Base-by-base conservation (phyloP, 805 yeast genomes). In the Ascoidea tarda region DNA sequence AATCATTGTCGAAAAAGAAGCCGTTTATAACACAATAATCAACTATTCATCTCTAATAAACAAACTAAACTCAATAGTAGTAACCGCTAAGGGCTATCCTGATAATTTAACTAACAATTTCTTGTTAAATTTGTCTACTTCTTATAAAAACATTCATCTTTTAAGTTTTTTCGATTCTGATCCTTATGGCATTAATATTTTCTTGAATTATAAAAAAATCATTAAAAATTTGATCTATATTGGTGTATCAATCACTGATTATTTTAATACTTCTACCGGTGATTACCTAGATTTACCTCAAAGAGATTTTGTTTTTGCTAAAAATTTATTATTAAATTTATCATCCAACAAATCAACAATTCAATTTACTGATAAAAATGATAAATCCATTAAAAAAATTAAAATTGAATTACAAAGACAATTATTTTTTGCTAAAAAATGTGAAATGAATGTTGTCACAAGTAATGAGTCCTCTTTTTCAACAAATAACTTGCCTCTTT, bases 51-150 rank as follows among this genome's bases (percentile, higher is more conserved):
- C 8, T 38, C 14, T 38, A 38, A 38, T 57, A 14, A 54, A 57
- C 38, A 52, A 57, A 6, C 28, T 21, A 21, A 21, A 21, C 28
- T 52, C 67, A 14, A 55, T 77, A 1, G 16, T 78, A 0, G 62
- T 84, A 6, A 82, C 88, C 0, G 88, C 85, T 0, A 83, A 81
- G 59, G 91, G 91, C 0, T 82, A 72, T 57, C 87, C 90, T 0
- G 90, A 84, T 62, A 60, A 67, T 16, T 59, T 78, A 14, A 81
- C 88, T 0, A 69, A 71, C 52, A 53, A 56, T 10, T 79, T 82
- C 57, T 59, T 78, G 0, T 53, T 62, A 4, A 55, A 52, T 49
- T 52, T 76, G 33, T 49, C 62, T 10, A 47, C 52, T 5, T 53
- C 52, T 46, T 5, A 12, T 31, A 32, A 51, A 47, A 33, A 32